Conservation (phyloP, 805 yeast species). For the Saturnispora serradocipensis region DNA sequence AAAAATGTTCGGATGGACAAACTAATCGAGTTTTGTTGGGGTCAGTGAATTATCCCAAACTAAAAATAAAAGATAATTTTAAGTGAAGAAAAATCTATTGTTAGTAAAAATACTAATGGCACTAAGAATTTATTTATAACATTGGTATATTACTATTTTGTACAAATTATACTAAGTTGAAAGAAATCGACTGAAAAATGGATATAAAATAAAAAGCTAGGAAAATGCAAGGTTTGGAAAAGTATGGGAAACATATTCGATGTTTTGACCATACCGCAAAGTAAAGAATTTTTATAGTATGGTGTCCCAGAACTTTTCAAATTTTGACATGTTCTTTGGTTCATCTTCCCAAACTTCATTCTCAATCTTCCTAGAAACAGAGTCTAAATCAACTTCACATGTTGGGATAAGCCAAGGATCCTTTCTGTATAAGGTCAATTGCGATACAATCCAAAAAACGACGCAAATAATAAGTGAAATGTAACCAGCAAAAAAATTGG, state of each 20-base stretch:
- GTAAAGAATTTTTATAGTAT: not conserved
- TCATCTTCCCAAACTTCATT: slow-evolving; percentile 50
- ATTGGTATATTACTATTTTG: not conserved
- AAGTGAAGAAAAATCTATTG: too few relatives aligned
- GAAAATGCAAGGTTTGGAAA: not conserved
- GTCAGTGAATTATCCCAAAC: not conserved
- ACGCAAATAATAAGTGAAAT: slow-evolving; percentile 56
- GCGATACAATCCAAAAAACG: slow-evolving; percentile 39
- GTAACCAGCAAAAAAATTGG: slow-evolving; percentile 59
- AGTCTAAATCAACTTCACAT: slow-evolving; percentile 44
- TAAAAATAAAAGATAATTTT: not conserved
- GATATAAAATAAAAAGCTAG: not conserved
- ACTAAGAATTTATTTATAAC: not conserved
- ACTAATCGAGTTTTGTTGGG: slow-evolving; percentile 73
- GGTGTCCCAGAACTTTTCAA: slow-evolving; percentile 9
- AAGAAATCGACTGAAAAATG: not conserved
- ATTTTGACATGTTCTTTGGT: not conserved
- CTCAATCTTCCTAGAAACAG: slow-evolving; percentile 11
- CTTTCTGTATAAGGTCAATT: slow-evolving; percentile 44
- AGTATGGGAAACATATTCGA: not conserved
- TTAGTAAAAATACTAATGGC: not conserved
- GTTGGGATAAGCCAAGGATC: slow-evolving; percentile 36
- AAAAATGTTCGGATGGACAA: slow-evolving; percentile 77
- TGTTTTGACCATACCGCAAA: not conserved
- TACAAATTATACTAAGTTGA: not conserved